A percentile compares a stretch with the other conserved stretches of the same genome.
Conservation (phyloP, 208 protist species). For the Angomonas ambiguus region DNA sequence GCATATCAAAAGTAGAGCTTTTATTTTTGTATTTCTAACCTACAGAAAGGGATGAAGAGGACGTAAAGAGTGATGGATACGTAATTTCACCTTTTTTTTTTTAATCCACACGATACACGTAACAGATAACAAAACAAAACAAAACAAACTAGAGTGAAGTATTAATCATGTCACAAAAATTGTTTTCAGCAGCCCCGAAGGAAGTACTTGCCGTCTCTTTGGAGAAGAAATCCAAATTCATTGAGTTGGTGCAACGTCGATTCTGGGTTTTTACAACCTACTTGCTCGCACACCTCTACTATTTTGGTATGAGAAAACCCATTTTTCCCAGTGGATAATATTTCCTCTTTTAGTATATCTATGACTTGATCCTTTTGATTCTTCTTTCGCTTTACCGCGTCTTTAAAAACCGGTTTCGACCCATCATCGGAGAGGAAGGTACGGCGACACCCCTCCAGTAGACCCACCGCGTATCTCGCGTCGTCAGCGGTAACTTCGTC, state of each 20-base stretch:
- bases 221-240: conserved; percentile 71
- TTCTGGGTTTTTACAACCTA: conserved; percentile 59
- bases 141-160: conserved; percentile 10
- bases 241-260: conserved; percentile 82
- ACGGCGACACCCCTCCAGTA: conserved; percentile 75
- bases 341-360: conserved; percentile 57
- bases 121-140: conserved; percentile 9
- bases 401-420: neutral
- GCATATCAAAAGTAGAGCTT: conserved; percentile 11
- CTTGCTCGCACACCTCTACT: conserved; percentile 63
- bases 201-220: conserved; percentile 56
- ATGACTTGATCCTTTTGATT: conserved; percentile 64
- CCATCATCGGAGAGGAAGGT: conserved; percentile 27
- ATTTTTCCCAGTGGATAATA: conserved; percentile 44
- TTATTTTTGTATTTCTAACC: neutral
- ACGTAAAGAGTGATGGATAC: neutral
- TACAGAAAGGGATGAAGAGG: neutral
- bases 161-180: neutral
- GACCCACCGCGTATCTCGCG: conserved; percentile 87
- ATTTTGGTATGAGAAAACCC: conserved; percentile 44
- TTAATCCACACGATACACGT: neutral
- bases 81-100: conserved; percentile 2
- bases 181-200: conserved; percentile 39
- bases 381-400: conserved; percentile 12
- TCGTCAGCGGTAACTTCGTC: conserved; percentile 87